Conservation (phyloP, 2,329 filamentous ascomycete species). For the Trichoderma oligosporum region DNA sequence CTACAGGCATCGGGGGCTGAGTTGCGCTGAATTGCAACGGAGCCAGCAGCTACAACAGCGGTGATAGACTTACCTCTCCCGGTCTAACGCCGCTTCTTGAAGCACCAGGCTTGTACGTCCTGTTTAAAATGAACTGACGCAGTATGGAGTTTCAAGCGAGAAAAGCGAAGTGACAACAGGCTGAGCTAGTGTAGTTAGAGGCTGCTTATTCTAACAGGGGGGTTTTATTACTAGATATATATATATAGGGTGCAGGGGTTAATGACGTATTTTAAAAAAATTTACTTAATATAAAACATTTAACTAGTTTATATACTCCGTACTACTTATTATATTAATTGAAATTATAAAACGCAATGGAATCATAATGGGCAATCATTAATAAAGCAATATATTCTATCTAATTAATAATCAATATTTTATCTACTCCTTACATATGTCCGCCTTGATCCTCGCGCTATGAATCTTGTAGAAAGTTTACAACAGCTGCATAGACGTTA, state of each 20-base stretch:
- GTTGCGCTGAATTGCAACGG: slow-evolving; percentile 24
- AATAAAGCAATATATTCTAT: background rate
- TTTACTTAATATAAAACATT: no score
- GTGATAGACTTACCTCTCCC: slow-evolving; percentile 4
- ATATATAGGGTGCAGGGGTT: background rate
- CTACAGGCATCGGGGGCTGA: slow-evolving; percentile 41
- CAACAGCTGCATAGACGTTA: background rate
- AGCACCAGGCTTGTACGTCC: slow-evolving; percentile 11
- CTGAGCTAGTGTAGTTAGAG: slow-evolving; percentile 14
- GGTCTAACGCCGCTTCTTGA: slow-evolving; percentile 4
- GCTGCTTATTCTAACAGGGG: slow-evolving; percentile 11
- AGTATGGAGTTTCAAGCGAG: slow-evolving; percentile 11
- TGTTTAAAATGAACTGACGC: slow-evolving; percentile 7
- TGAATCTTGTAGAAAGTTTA: slow-evolving; percentile 9
- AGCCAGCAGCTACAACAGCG: slow-evolving; percentile 26
- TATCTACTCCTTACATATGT: no score
- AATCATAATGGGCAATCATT: no score
- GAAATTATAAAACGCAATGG: no score
- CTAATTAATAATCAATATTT: no score
- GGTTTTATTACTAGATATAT: background rate
- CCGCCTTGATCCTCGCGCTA: background rate
- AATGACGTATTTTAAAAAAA: no score
- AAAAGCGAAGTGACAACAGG: slow-evolving; percentile 9
- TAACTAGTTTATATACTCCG: no score
- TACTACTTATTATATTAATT: no score